Evolutionary conservation across 306 rosid species (phyloP), one percentile per base, ranked within the genome.

Genomic region (Lathyrus oleraceus): DNA sequence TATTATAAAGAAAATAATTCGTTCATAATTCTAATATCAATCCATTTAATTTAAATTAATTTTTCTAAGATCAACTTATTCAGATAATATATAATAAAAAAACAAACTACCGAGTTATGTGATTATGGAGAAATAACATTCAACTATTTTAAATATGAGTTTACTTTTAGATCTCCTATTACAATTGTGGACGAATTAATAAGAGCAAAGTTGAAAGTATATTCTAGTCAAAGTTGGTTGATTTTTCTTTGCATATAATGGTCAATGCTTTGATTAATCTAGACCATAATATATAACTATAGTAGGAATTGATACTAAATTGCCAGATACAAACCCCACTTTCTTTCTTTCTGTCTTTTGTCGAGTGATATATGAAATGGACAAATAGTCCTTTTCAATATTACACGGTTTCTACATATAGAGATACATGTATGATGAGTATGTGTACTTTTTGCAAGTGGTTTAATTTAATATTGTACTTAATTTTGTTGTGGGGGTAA

Each of bases 241-340:
- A 67, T 54, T 76, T 72, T 76, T 43, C 72, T 65, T 71, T 76
- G 58, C 63, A 71, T 76, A 74, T 30, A 30, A 30, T 66, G n/a
- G 75, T 76, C 81, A 71, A 65, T 66, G 61, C 14, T 51, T 20
- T 52, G 76, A 21, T 45, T 60, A 38, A 70, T 30, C 10, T 63
- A 7, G 12, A 70, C 40, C 28, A 20, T 5, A 5, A 10, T 16
- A 38, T 20, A 38, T 38, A 61, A 17, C 47, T 60, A 61, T 20
- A 36, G 15, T 45, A 25, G 57, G 59, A 8, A 61, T 27, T 61
- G 65, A 60, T 69, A 39, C 65, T 60, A 39, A 14, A 51, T 69
- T 16, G 60, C 14, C 23, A 59, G 16, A 58, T 54, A 54, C 47
- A 11, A 42, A 27, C 42, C 51, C 62, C 25, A 47, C 60, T 43